Evolutionary conservation across 2,329 filamentous ascomycete genomes (phyloP).

Genomic region (Mycosphaerella arachidis): DNA sequence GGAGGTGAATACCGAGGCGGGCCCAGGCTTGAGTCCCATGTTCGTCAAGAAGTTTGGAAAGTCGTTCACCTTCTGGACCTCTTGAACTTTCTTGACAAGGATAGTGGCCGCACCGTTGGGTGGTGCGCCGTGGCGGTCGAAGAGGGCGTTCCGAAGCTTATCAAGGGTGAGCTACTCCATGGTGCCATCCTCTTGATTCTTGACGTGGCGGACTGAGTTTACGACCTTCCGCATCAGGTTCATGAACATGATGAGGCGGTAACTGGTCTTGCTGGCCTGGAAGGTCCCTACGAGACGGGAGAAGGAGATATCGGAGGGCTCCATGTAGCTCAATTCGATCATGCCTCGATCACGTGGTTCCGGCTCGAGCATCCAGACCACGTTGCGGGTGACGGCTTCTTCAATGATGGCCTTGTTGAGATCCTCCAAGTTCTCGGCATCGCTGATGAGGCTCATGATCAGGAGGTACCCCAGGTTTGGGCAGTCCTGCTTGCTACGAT

Average conservation of each 20-base stretch:
- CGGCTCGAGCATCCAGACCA: slow-evolving; percentile 24
- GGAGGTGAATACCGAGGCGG: slow-evolving; percentile 10
- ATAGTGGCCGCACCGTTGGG: slow-evolving; percentile 17
- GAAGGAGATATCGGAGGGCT: slow-evolving; percentile 13
- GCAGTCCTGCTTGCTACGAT: slow-evolving; percentile 14
- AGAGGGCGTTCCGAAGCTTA: slow-evolving; percentile 16
- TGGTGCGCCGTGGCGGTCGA: slow-evolving; percentile 20
- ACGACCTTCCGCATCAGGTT: slow-evolving; percentile 22
- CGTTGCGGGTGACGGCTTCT: slow-evolving; percentile 24
- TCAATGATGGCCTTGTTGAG: slow-evolving; percentile 21
- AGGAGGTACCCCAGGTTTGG: slow-evolving; percentile 23
- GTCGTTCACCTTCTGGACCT: slow-evolving; percentile 19
- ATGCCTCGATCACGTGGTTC: slow-evolving; percentile 10
- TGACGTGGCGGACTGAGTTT: not conserved
- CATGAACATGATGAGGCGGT: slow-evolving; percentile 22
- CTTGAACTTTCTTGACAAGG: slow-evolving; percentile 16
- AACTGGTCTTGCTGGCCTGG: slow-evolving; percentile 19
- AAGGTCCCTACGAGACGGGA: slow-evolving; percentile 22
- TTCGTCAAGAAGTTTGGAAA: slow-evolving; percentile 16
- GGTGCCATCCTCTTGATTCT: not conserved
- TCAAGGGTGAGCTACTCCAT: slow-evolving; percentile 10
- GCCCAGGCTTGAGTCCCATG: slow-evolving; percentile 12
- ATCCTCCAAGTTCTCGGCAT: slow-evolving; percentile 12
- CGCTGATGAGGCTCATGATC: slow-evolving; percentile 20
- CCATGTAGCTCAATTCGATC: slow-evolving; percentile 21